phyloP scores from a whole-genome alignment of 2,329 filamentous ascomycete species.

The Daldinia eschscholtzii region DNA sequence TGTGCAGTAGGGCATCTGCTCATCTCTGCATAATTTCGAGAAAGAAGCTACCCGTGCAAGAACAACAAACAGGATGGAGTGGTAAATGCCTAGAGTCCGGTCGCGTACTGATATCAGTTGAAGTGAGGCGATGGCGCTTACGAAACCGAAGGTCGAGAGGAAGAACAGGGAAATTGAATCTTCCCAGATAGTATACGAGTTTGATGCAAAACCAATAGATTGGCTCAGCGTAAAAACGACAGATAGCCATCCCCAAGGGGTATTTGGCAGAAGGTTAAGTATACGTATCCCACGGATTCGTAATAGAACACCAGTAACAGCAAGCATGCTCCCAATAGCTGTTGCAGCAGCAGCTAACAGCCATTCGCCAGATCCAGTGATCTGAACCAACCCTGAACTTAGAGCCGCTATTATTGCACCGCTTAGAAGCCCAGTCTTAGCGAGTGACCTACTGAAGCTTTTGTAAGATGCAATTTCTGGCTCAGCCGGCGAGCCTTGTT shows the following conservation, averaged over 20 bases:
- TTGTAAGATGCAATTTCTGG: constrained; percentile 52
- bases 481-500: constrained; percentile 55
- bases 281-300: constrained; percentile 59
- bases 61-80: constrained; percentile 85
- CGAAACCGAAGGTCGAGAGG: constrained; percentile 85
- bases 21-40: constrained; percentile 93
- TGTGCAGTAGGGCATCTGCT: constrained; percentile 96
- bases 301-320: constrained; percentile 59
- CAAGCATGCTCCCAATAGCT: constrained; percentile 60
- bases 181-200: constrained; percentile 99
- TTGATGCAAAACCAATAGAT: constrained; percentile 94
- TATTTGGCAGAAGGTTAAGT: constrained; percentile 73
- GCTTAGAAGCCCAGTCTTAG: constrained; percentile 55
- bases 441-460: constrained; percentile 56
- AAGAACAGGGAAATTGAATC: constrained; percentile 95
- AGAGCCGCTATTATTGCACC: constrained; percentile 53
- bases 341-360: constrained; percentile 58
- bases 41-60: constrained; percentile 85
- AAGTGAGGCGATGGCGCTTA: constrained; percentile 80
- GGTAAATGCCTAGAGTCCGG: constrained; percentile 82
- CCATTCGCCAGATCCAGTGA: constrained; percentile 56
- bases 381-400: constrained; percentile 51
- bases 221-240: constrained; percentile 85
- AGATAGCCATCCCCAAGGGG: constrained; percentile 89
- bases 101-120: constrained; percentile 76